phyloP scores from a whole-genome alignment of 2,329 filamentous ascomycete genomes.

The Fonsecaea multimorphosa region DNA sequence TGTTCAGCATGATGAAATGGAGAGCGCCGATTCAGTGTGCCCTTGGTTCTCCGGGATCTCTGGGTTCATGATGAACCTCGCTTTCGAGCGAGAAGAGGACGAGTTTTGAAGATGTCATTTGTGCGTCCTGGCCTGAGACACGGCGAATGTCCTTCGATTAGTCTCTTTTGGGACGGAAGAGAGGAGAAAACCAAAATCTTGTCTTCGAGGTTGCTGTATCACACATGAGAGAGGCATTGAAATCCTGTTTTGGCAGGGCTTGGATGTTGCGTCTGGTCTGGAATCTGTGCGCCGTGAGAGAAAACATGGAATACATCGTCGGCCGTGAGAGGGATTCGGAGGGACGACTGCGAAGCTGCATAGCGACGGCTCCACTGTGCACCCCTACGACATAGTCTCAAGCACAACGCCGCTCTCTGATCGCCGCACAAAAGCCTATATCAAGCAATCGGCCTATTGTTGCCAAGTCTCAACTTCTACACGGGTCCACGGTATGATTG shows the following conservation, averaged over 20 bases:
- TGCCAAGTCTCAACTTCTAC: conserved; percentile 18
- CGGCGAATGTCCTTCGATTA: conserved; percentile 43
- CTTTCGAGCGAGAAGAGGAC: conserved; percentile 59
- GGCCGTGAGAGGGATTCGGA: conserved; percentile 22
- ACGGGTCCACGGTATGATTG: conserved; percentile 34
- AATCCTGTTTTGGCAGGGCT: conserved; percentile 38
- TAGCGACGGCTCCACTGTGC: conserved; percentile 15
- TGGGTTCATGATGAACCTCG: conserved; percentile 44
- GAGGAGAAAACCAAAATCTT: conserved; percentile 93
- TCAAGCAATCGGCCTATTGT: conserved; percentile 21
- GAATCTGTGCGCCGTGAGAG: conserved; percentile 30
- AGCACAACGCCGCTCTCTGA: background rate
- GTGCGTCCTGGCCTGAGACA: conserved; percentile 70
- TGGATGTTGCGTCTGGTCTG: conserved; percentile 43
- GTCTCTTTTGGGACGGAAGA: conserved; percentile 39
- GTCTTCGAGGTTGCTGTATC: conserved; percentile 84
- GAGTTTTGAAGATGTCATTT: conserved; percentile 98
- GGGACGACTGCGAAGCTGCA: conserved; percentile 24
- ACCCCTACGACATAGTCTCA: background rate
- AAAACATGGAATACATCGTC: conserved; percentile 28
- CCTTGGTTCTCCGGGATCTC: conserved; percentile 39
- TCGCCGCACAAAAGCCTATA: conserved; percentile 6
- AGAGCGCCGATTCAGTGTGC: conserved; percentile 60
- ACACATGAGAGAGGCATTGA: conserved; percentile 72
- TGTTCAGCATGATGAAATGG: conserved; percentile 56